These are phyloP conservation scores for Russula sp. DNA, from an alignment of 768 basidiomycete species.

Conservation along the genomic window DNA sequence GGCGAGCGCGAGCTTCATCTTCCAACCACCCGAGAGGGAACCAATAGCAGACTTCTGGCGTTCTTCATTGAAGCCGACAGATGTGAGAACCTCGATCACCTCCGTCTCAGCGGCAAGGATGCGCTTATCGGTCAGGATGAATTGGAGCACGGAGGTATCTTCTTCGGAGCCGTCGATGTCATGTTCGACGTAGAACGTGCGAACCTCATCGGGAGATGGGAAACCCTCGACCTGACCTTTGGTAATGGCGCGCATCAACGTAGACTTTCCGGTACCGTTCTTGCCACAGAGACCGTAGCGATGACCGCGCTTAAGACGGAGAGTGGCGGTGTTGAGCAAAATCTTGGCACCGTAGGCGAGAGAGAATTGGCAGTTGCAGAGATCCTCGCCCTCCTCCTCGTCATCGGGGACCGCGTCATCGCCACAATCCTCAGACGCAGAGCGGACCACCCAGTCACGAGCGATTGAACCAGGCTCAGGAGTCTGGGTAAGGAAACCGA, in stretches of 20 bases:
- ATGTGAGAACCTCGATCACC: conserved; percentile 73
- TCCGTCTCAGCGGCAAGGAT: conserved; percentile 68
- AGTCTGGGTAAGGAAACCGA: conserved; percentile 59
- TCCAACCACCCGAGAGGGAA: conserved; percentile 96
- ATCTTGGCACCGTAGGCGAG: conserved; percentile 99
- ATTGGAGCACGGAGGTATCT: conserved; percentile 84
- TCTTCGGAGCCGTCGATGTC: conserved; percentile 96
- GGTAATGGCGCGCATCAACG: conserved; percentile 89
- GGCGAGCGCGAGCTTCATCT: conserved; percentile 98
- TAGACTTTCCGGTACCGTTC: conserved; percentile 98
- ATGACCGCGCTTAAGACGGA: conserved; percentile 97
- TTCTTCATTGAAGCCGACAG: conserved; percentile 88
- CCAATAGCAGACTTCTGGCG: conserved; percentile 86
- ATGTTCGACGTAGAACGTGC: conserved; percentile 99
- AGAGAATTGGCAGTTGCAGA: conserved; percentile 99
- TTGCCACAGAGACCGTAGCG: conserved; percentile 98
- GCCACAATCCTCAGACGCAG: conserved; percentile 72
- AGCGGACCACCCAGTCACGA: conserved; percentile 87
- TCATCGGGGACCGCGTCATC: conserved; percentile 72
- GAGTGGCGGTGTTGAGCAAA: conserved; percentile 90
- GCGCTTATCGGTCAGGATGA: conserved; percentile 84
- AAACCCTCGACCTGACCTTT: conserved; percentile 98
- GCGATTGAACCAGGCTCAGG: conserved; percentile 67
- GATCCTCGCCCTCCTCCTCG: conserved; percentile 97
- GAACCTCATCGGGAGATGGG: conserved; percentile 95